These are phyloP conservation scores for Chaetothyriales sp. DNA, from an alignment of 2,329 filamentous ascomycete species.

Conservation along the genomic window DNA sequence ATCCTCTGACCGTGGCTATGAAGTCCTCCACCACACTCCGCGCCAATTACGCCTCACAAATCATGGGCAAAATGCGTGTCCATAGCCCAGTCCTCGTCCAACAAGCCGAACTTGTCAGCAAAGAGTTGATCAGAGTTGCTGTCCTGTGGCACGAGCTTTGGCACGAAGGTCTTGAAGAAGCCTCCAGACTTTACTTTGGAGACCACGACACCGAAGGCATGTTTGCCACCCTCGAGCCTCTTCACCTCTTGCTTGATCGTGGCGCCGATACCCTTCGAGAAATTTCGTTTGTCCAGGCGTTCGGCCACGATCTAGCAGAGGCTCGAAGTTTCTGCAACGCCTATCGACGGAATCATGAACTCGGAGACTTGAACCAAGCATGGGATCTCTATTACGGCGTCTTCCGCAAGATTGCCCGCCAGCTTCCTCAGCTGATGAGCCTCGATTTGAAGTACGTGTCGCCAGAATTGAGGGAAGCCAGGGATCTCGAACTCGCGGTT, in stretches of 20 bases:
- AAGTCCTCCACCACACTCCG: conserved; percentile 81
- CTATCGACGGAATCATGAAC: conserved; percentile 75
- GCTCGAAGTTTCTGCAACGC: conserved; percentile 92
- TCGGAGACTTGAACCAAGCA: conserved; percentile 90
- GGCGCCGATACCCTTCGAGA: conserved; percentile 89
- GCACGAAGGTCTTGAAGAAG: conserved; percentile 96
- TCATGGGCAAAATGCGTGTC: conserved; percentile 96
- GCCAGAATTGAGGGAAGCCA: conserved; percentile 74
- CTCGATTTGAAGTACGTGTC: conserved; percentile 95
- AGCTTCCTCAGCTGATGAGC: conserved; percentile 81
- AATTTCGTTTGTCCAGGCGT: conserved; percentile 94
- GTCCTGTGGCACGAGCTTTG: conserved; percentile 98
- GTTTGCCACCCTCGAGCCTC: conserved; percentile 77
- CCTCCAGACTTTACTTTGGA: conserved; percentile 89
- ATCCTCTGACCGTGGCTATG: conserved; percentile 93
- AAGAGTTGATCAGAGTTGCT: conserved; percentile 91
- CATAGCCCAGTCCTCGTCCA: conserved; percentile 88
- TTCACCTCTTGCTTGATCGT: conserved; percentile 81
- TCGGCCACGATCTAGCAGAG: conserved; percentile 87
- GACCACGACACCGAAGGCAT: conserved; percentile 96
- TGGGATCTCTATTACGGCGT: conserved; percentile 99
- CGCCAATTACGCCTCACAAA: conserved; percentile 74
- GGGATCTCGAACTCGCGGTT: conserved; percentile 82
- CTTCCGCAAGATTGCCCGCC: conserved; percentile 86
- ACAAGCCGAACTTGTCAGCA: conserved; percentile 87